Evolutionary conservation across 1,284 basidiomycete species (phyloP), one percentile per base, ranked within the genome.

Genomic region (Serendipita sp.): DNA sequence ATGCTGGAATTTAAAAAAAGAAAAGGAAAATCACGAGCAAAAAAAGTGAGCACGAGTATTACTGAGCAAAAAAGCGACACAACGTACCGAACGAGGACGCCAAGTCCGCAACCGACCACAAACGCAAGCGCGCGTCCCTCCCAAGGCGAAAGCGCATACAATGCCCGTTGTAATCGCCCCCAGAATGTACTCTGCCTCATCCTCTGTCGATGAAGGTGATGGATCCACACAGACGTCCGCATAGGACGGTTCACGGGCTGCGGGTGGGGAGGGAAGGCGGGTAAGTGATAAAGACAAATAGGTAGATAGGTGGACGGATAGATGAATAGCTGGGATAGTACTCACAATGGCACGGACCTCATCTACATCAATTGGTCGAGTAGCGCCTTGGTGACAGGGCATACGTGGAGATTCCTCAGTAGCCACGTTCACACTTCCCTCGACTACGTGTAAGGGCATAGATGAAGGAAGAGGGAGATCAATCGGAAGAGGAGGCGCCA

Each of bases 51-150:
- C 26, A 58, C 22, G 6, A 22, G 30, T 35, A 10, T 17, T n/a
- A 58, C 10, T 58, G 22, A 10, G 8, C 26, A 5, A 30, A 29
- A 30, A n/a, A 30, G 53, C 10, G 6, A 32, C n/a, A 58, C 30
- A 22, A 22, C 22, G 15, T 10, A 30, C 22, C 53, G 53, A n/a
- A 58, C 26, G 53, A 58, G 22, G 10, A 58, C 53, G 15, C 53
- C 53, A 4, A 58, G n/a, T 30, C 53, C 53, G n/a, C 53, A 58
- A 6, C 87, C 87, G 17, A 90, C 77, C 64, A 89, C 86, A 65
- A 90, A 90, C 3, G 87, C 84, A 15, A 89, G 82, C 12, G 82
- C 81, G 61, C 86, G 78, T 61, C 85, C 85, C 72, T 90, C 87
- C 86, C 87, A 89, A 26, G 81, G 81, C n/a, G 87, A 85, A 13